Conservation (phyloP, 2,329 filamentous ascomycete genomes). For the Immersiporthe knoxdaviesiana region DNA sequence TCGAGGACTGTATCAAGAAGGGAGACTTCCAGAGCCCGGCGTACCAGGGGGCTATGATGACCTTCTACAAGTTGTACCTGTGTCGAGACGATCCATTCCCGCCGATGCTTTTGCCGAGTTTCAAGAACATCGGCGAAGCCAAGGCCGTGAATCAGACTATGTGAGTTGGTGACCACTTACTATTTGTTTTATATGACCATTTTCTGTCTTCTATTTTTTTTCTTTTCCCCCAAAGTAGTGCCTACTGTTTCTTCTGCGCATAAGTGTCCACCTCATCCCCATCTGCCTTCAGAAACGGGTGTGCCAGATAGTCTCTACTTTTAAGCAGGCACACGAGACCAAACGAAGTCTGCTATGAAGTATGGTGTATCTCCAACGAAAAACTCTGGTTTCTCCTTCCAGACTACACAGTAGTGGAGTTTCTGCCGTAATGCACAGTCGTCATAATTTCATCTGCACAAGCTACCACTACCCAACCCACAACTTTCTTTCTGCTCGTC, state of each 20-base stretch:
- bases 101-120: neutral
- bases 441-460: neutral
- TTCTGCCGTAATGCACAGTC: neutral
- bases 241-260: neutral
- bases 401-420: neutral
- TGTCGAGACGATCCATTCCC: conserved; percentile 15
- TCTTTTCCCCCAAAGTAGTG: neutral
- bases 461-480: no score
- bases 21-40: conserved; percentile 4
- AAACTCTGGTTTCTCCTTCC: neutral
- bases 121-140: conserved; percentile 13
- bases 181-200: no score
- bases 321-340: neutral
- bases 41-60: conserved; percentile 11
- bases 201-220: neutral
- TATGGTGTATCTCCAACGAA: no score
- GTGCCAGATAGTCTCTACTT: neutral
- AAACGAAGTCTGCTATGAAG: neutral
- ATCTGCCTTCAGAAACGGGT: neutral
- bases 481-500: no score
- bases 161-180: conserved; percentile 5
- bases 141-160: conserved; percentile 12
- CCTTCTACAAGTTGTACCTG: conserved; percentile 19
- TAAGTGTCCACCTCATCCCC: neutral
- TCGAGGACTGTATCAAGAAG: conserved; percentile 3